Base-by-base conservation (phyloP, 2,329 filamentous ascomycete species). In the Fonsecaea erecta region DNA sequence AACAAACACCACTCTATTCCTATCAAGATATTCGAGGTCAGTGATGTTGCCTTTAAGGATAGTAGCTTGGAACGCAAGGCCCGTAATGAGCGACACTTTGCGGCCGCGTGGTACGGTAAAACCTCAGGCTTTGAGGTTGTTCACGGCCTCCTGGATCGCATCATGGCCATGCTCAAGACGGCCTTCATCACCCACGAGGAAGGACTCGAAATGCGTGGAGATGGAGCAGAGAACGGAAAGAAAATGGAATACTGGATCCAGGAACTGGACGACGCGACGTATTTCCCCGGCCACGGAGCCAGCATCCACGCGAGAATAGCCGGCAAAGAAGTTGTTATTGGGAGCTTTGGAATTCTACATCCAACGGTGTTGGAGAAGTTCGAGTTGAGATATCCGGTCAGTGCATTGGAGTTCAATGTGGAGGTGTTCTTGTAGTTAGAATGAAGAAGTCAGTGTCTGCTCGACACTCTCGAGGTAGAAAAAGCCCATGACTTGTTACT, bases 61-160 rank as follows among this genome's bases (percentile, higher is more conserved):
- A 80, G 89, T 68, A 83, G 82, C 14, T 79, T 88, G 53, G 95
- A 99, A 84, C 88, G 95, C 70, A 92, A 93, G 82, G 90, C 88
- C 72, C 87, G 92, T 71, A 99, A 99, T 77, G 92, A 97, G 83
- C 85, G 94, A 62, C 94, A 96, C 81, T 98, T 97, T 77, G 92
- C 92, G n/a, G 95, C 93, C 9, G 93, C 93, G 1, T 97, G 90
- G 86, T 97, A 94, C 79, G 93, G 93, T 75, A 97, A 95, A 84
- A 92, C 88, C 2, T 93, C 90, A 72, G 95, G 96, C 48, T 99
- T 99, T 78, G 95, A 99, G 80, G 83, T 96, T 69, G 92, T 99
- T 2, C 96, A 99, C 79, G 95, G 95, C 64, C 84, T 99, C 70
- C 82, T 99, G 51, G 95, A 99, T 78, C 89, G 95, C 60, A 81